These are phyloP conservation scores for Escallonia herrerae DNA, from an alignment of 129 eudicot genomes.

Conservation along the genomic window DNA sequence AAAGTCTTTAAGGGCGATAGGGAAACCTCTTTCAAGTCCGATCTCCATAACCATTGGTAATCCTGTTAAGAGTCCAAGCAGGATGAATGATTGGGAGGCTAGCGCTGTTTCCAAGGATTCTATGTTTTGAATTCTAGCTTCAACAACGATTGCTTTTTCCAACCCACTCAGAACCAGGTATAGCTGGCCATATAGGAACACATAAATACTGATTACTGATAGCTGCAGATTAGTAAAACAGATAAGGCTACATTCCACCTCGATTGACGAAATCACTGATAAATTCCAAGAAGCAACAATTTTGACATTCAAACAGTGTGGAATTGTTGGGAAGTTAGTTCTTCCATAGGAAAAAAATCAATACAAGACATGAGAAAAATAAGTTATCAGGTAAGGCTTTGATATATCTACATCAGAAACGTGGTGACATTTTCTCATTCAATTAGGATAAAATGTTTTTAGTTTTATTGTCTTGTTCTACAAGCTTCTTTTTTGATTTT, in stretches of 20 bases:
- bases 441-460: no score
- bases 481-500: no score
- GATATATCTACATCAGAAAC: no score
- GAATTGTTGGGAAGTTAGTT: no score
- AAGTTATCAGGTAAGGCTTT: no score
- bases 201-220: conserved; percentile 76
- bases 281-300: no score
- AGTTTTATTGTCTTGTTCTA: no score
- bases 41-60: conserved; percentile 93
- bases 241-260: neutral
- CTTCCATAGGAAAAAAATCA: no score
- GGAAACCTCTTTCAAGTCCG: conserved; percentile 82
- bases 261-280: no score
- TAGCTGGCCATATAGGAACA: conserved; percentile 87
- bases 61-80: conserved; percentile 89
- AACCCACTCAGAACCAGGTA: conserved; percentile 91
- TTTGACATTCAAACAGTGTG: no score
- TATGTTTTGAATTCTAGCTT: conserved; percentile 74
- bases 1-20: conserved; percentile 75
- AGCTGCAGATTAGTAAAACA: conserved; percentile 42
- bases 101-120: conserved; percentile 80
- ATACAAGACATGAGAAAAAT: no score
- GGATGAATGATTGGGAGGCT: conserved; percentile 92
- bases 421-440: no score
- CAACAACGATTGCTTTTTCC: conserved; percentile 52